Evolutionary conservation across 1,284 basidiomycete species (phyloP).

Genomic region (Rhodotorula sp.): DNA sequence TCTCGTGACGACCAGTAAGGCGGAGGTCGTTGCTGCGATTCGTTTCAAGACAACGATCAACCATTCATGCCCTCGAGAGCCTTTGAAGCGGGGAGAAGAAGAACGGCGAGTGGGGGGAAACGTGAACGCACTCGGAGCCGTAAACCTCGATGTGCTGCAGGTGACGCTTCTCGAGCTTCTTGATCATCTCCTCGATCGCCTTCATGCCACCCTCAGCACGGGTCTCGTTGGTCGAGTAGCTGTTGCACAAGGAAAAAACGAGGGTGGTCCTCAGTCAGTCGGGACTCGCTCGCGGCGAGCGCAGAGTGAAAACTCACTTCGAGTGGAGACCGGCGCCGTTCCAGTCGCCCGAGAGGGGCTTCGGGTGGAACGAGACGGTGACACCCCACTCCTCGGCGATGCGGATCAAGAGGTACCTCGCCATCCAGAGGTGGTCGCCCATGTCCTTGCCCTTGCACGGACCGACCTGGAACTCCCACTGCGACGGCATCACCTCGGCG

Average conservation of each 20-base stretch:
- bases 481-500: constrained; percentile 99
- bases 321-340: constrained; percentile 89
- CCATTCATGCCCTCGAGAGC: not conserved
- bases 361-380: constrained; percentile 97
- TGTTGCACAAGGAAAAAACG: constrained; percentile 58
- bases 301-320: constrained; percentile 46
- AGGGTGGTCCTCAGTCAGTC: constrained; percentile 15
- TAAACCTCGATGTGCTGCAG: constrained; percentile 80
- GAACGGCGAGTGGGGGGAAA: not conserved
- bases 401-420: constrained; percentile 77
- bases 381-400: constrained; percentile 98
- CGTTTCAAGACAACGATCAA: not conserved
- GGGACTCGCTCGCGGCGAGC: too few relatives aligned
- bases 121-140: constrained; percentile 53
- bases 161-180: constrained; percentile 53
- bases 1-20: constrained; percentile 93
- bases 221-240: constrained; percentile 89
- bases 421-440: constrained; percentile 98
- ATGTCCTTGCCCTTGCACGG: constrained; percentile 96
- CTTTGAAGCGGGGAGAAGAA: not conserved
- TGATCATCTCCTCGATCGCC: constrained; percentile 88
- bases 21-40: constrained; percentile 71
- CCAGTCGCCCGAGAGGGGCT: constrained; percentile 97
- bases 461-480: constrained; percentile 96
- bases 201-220: constrained; percentile 92